These are phyloP conservation scores for Carex kokanica DNA, from an alignment of 176 grass and related monocot genomes.

Conservation along the genomic window DNA sequence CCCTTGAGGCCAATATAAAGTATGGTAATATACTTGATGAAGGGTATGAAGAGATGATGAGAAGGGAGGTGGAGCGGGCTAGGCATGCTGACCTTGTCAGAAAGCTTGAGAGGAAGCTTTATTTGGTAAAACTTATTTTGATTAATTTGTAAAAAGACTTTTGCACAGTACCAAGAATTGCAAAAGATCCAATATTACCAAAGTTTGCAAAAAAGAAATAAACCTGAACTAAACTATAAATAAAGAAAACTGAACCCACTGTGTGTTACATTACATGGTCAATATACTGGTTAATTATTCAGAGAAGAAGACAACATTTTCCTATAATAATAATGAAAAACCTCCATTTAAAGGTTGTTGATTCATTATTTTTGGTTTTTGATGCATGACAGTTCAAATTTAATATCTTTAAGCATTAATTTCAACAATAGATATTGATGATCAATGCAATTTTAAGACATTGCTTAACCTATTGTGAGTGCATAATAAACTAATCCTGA, in stretches of 20 bases:
- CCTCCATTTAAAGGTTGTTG: not conserved
- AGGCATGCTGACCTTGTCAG: constrained; percentile 67
- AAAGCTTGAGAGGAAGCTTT: constrained; percentile 79
- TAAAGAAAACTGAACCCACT: not conserved
- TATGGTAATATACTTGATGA: constrained; percentile 58
- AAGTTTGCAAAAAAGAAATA: not conserved
- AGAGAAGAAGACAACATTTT: not conserved
- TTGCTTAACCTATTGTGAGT: not conserved
- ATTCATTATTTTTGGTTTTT: not conserved
- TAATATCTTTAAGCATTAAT: not conserved
- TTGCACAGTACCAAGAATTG: not conserved
- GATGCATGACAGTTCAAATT: not conserved
- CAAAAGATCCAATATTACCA: not conserved
- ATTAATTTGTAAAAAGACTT: constrained; percentile 6
- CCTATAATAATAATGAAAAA: not conserved
- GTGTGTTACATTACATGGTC: not conserved
- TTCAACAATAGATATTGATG: not conserved
- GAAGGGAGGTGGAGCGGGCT: constrained; percentile 56
- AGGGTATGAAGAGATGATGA: constrained; percentile 47
- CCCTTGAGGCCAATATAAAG: constrained; percentile 59
- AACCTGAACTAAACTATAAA: not conserved
- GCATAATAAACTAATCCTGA: not conserved
- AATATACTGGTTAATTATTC: constrained; percentile 1
- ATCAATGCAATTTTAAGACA: not conserved
- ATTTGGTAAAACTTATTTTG: constrained; percentile 50